These are phyloP conservation scores for Termitomyces sp. DNA, from an alignment of 768 basidiomycete species.

Conservation along the genomic window DNA sequence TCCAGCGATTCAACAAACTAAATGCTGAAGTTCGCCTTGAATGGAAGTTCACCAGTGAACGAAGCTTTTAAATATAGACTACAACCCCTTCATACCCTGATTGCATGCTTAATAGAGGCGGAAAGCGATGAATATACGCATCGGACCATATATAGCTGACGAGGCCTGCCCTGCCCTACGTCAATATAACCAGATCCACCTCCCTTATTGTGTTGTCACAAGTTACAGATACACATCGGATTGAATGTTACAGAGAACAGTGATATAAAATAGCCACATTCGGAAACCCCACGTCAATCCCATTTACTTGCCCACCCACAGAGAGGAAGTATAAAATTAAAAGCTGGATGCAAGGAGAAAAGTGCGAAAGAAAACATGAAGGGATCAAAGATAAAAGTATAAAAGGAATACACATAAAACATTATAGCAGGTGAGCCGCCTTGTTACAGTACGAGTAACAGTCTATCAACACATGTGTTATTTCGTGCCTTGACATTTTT, in stretches of 20 bases:
- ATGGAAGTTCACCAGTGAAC: too few relatives aligned
- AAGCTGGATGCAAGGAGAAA: not conserved
- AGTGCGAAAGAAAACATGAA: not conserved
- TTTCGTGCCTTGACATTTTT: conserved; percentile 8
- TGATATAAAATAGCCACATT: not conserved
- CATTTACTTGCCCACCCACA: not conserved
- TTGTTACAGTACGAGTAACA: conserved; percentile 4
- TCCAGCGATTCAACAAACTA: too few relatives aligned
- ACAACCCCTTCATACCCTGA: too few relatives aligned
- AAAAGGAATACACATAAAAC: conserved; percentile 12
- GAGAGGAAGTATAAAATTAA: not conserved
- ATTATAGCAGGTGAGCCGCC: conserved; percentile 8
- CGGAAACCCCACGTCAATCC: not conserved
- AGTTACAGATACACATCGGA: conserved; percentile 8
- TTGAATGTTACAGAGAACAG: conserved; percentile 1
- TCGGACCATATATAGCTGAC: not conserved
- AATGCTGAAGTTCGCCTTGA: too few relatives aligned
- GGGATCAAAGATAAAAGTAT: not conserved
- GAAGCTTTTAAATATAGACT: too few relatives aligned
- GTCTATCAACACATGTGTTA: conserved; percentile 8
- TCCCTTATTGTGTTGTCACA: not conserved
- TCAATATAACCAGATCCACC: not conserved
- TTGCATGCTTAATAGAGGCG: too few relatives aligned
- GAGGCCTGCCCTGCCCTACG: not conserved
- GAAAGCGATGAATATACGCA: not conserved